Evolutionary conservation across 352 stramenopile genomes (phyloP).

Genomic region (Pythium chondricola): DNA sequence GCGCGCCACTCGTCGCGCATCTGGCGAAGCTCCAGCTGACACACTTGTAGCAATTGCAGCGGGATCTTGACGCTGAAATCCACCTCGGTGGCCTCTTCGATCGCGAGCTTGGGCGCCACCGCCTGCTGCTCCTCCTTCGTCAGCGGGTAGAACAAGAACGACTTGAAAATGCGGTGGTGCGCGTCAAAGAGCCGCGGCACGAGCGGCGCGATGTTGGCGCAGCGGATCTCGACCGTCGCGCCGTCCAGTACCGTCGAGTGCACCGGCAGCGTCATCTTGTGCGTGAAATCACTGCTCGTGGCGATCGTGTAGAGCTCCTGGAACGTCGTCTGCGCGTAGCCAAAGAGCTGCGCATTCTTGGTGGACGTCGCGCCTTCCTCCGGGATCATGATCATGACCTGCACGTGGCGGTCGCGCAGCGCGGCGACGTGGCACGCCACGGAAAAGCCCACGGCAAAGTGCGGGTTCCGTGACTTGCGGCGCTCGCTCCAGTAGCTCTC

Average conservation of each 20-base stretch:
- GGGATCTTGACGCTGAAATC: constrained; percentile 79
- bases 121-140: constrained; percentile 45
- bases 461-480: constrained; percentile 49
- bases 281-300: constrained; percentile 45
- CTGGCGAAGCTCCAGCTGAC: constrained; percentile 58
- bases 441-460: constrained; percentile 65
- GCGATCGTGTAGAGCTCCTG: constrained; percentile 69
- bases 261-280: constrained; percentile 61
- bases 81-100: constrained; percentile 73
- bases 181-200: constrained; percentile 41
- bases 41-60: constrained; percentile 68
- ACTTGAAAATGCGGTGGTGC: constrained; percentile 47
- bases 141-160: constrained; percentile 62
- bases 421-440: constrained; percentile 39
- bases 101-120: constrained; percentile 52
- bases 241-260: constrained; percentile 55
- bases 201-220: constrained; percentile 39
- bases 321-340: constrained; percentile 69
- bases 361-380: constrained; percentile 62
- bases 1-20: constrained; percentile 70
- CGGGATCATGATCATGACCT: constrained; percentile 75
- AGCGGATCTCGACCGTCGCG: constrained; percentile 57
- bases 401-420: constrained; percentile 56
- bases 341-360: constrained; percentile 60
- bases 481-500: constrained; percentile 74